These are phyloP conservation scores for Phalaenopsis equestris DNA, from an alignment of 106 monocot species.

Conservation along the genomic window DNA sequence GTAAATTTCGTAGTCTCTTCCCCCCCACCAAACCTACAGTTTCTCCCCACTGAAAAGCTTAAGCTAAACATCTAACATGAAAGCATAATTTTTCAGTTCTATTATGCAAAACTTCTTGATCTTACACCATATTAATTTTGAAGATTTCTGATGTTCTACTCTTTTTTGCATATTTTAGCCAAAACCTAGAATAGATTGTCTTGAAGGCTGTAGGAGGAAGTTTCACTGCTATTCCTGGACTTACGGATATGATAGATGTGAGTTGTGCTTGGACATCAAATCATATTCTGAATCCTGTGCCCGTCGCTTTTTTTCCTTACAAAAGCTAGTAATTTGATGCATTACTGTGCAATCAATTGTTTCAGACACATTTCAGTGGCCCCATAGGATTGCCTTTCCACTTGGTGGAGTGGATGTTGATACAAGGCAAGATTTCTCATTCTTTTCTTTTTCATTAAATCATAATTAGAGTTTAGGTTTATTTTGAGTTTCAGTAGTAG, in stretches of 20 bases:
- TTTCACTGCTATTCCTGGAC: slow-evolving; percentile 86
- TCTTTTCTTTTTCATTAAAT: not conserved
- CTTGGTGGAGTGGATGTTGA: slow-evolving; percentile 85
- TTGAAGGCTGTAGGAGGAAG: slow-evolving; percentile 98
- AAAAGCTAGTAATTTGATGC: not conserved
- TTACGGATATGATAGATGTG: slow-evolving; percentile 96
- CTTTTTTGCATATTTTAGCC: slow-evolving; percentile 47
- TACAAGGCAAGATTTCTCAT: slow-evolving; percentile 41
- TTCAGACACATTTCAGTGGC: slow-evolving; percentile 87
- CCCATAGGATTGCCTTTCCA: slow-evolving; percentile 92
- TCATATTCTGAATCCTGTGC: not conserved
- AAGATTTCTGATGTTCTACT: not conserved
- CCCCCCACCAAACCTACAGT: too few species aligned
- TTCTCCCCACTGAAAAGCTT: too few species aligned
- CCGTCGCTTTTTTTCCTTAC: not conserved
- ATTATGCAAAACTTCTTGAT: not conserved
- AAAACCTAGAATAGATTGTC: slow-evolving; percentile 83
- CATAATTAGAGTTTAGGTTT: too few species aligned
- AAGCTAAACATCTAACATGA: too few species aligned
- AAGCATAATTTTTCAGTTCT: too few species aligned
- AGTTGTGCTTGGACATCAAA: slow-evolving; percentile 12
- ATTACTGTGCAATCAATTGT: slow-evolving; percentile 68
- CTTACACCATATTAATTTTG: not conserved
- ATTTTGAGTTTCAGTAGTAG: too few species aligned
- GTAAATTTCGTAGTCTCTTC: not conserved